These are phyloP conservation scores for Monascus purpureus DNA, from an alignment of 495 filamentous ascomycete species.

Conservation along the genomic window DNA sequence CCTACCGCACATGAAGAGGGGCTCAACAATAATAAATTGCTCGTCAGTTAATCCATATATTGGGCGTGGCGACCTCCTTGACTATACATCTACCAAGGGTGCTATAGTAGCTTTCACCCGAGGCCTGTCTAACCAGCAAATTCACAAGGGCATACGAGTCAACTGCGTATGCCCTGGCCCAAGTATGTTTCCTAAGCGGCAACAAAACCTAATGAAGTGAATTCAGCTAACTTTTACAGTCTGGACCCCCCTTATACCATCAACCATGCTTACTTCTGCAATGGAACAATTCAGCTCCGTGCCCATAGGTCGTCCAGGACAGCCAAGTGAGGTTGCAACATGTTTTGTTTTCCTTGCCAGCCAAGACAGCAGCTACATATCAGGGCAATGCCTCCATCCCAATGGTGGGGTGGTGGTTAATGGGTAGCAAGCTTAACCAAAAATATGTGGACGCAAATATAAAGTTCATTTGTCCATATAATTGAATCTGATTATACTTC, in stretches of 20 bases:
- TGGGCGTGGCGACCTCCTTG: conserved; percentile 66
- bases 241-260: conserved; percentile 73
- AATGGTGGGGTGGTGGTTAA: conserved; percentile 53
- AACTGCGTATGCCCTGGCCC: conserved; percentile 73
- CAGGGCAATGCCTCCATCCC: conserved; percentile 47
- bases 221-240: conserved; percentile 21
- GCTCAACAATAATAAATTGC: conserved; percentile 73
- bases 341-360: conserved; percentile 80
- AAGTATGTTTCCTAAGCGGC: conserved; percentile 13
- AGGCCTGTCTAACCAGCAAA: conserved; percentile 61
- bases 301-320: conserved; percentile 67
- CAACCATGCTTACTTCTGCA: conserved; percentile 58
- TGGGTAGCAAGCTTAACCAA: conserved; percentile 31
- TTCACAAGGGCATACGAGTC: conserved; percentile 61
- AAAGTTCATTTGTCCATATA: no score
- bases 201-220: background rate
- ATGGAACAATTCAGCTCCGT: conserved; percentile 55
- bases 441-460: no score
- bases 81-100: conserved; percentile 77
- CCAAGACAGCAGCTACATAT: conserved; percentile 56
- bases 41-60: conserved; percentile 72
- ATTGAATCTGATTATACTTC: no score
- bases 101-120: conserved; percentile 74
- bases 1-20: conserved; percentile 61
- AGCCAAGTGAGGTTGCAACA: conserved; percentile 67